Evolutionary conservation across 306 rosid species (phyloP).

Genomic region (Rubus idaeus): DNA sequence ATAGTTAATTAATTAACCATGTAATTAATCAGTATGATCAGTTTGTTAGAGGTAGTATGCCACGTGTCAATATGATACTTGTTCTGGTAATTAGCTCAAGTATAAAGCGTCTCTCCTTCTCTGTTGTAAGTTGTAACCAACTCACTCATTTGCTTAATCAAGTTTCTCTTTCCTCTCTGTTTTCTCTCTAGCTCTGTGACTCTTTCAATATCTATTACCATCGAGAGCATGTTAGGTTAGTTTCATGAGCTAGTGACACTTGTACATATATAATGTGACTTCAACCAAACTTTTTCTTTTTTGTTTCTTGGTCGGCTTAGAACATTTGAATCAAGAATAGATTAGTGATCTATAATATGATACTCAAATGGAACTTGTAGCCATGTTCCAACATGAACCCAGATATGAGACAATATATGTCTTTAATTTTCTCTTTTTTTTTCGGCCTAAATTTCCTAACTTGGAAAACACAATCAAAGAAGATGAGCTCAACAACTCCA

Average conservation of each 20-base stretch:
- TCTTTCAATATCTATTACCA: not conserved
- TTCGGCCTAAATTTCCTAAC: conserved; percentile 10
- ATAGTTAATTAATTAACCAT: too few relatives aligned
- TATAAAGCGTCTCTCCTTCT: too few relatives aligned
- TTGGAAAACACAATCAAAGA: conserved; percentile 10
- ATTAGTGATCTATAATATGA: conserved; percentile 7
- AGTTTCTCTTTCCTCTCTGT: too few relatives aligned
- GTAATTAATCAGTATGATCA: too few relatives aligned
- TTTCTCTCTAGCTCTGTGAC: too few relatives aligned
- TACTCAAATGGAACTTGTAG: conserved; percentile 1
- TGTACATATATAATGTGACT: conserved; percentile 7
- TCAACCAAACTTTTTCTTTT: not conserved
- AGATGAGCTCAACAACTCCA: conserved; percentile 18
- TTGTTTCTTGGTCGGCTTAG: conserved; percentile 13
- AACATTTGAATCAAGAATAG: not conserved
- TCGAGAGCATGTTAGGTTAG: not conserved
- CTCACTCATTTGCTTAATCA: too few relatives aligned
- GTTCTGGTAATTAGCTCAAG: too few relatives aligned
- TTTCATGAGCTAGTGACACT: not conserved
- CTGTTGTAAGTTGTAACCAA: too few relatives aligned
- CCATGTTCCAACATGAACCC: conserved; percentile 23
- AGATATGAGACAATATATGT: conserved; percentile 14
- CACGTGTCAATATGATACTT: too few relatives aligned
- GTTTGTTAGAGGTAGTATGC: too few relatives aligned
- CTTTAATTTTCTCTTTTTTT: not conserved